Base-by-base conservation (phyloP, 331 rosid genomes). In the Phaseolus coccineus region DNA sequence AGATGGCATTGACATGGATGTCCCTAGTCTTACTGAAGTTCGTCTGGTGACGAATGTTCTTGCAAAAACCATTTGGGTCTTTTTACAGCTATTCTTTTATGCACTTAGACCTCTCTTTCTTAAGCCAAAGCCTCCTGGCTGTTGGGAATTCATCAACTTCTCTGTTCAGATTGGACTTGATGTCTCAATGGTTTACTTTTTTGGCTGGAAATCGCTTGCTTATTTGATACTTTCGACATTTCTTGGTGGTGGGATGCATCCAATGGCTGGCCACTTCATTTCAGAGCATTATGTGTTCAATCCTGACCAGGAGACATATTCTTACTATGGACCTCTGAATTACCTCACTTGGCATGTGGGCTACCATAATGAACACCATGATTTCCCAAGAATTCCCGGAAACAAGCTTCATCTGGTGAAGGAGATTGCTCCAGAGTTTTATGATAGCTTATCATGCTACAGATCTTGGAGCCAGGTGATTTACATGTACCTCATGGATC, bases 211-310 rank as follows among this genome's bases (percentile, higher is more conserved):
- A 73, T 79, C 97, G 51, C 81, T 94, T 62, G 94, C 87, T 25
- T 92, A 90, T 80, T 64, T 95, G 82, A 88, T 95, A 65, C 89
- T 91, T 8, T 90, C 97, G 28, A 92, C 97, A 30, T 95, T 93
- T 56, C 89, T 95, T 28, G 97, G 98, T 37, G 96, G 98, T 24
- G 97, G 98, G 33, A 81, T 95, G 93, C 98, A 95, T 71, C 98
- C 97, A 7, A 95, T 95, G 94, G 97, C 97, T 24, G 97, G 97
- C 66, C 97, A 91, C 84, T 92, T 95, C 92, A 90, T 95, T 77
- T 95, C 97, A 0, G 97, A 95, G 84, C 97, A 95, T 81, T 92
- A 95, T 59, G 88, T 92, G 22, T 95, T 92, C 90, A 85, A 90
- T 2, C 92, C 98, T 4, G 88, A 86, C 0, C 97, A 90, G 79